Evolutionary conservation across 345 rosid species (phyloP).

Genomic region (Eucalyptus regnans): DNA sequence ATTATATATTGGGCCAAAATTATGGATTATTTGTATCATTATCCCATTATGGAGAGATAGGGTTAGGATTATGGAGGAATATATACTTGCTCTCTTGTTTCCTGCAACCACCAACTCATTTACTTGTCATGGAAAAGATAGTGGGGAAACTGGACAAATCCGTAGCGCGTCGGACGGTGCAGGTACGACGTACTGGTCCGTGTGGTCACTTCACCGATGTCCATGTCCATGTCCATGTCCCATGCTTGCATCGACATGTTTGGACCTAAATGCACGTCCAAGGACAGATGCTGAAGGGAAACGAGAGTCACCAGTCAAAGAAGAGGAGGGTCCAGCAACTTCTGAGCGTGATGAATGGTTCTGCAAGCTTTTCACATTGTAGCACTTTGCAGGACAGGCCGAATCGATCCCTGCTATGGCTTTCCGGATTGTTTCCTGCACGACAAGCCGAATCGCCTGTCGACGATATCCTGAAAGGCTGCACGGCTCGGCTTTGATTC

Average conservation of each 20-base stretch:
- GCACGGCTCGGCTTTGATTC: neutral
- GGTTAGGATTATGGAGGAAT: neutral
- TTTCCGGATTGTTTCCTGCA: neutral
- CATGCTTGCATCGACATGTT: neutral
- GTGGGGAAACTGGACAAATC: neutral
- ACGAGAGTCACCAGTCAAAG: neutral
- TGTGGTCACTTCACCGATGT: neutral
- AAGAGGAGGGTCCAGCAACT: neutral
- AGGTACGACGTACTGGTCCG: neutral
- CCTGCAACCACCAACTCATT: neutral
- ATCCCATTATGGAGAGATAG: neutral
- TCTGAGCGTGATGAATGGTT: neutral
- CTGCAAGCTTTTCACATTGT: neutral
- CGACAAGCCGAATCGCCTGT: neutral
- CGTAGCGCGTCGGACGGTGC: neutral
- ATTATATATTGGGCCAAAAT: neutral
- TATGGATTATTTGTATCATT: too few relatives aligned
- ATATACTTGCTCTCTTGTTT: neutral
- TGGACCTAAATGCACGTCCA: neutral
- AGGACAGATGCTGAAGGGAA: neutral
- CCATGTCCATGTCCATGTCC: neutral
- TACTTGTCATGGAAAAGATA: neutral
- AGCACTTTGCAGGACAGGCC: neutral
- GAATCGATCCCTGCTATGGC: neutral
- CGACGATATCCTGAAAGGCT: neutral